These are phyloP conservation scores for Arthromyces matolae DNA, from an alignment of 768 basidiomycete genomes.

Conservation along the genomic window DNA sequence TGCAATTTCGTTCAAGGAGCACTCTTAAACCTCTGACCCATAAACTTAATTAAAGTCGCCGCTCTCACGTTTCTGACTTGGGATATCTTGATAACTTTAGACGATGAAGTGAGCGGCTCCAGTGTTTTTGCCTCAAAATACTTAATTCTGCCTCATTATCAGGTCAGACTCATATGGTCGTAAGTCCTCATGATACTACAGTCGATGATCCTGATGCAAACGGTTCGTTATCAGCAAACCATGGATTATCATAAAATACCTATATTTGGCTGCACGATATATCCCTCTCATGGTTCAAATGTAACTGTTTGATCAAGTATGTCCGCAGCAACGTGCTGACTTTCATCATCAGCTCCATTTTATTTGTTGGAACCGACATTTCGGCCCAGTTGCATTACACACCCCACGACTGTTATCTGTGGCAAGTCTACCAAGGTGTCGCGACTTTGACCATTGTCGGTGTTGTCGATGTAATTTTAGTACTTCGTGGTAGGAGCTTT, in stretches of 20 bases:
- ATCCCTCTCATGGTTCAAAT: slow-evolving; percentile 33
- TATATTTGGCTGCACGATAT: slow-evolving; percentile 37
- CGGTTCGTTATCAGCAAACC: slow-evolving; percentile 18
- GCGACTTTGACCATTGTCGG: slow-evolving; percentile 26
- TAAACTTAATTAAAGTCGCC: slow-evolving; percentile 25
- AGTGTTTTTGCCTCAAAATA: not conserved
- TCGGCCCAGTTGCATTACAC: slow-evolving; percentile 35
- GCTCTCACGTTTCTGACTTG: slow-evolving; percentile 36
- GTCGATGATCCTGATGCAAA: not conserved
- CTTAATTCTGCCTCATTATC: not conserved
- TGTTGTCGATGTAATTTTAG: slow-evolving; percentile 36
- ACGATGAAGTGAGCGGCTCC: slow-evolving; percentile 32
- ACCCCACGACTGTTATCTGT: slow-evolving; percentile 38
- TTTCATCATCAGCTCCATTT: slow-evolving; percentile 24
- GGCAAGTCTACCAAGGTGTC: slow-evolving; percentile 40
- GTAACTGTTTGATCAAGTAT: slow-evolving; percentile 23
- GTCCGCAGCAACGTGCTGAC: not conserved
- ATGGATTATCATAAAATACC: slow-evolving; percentile 33
- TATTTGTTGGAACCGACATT: slow-evolving; percentile 33
- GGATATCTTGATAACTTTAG: slow-evolving; percentile 38
- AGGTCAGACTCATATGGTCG: slow-evolving; percentile 42
- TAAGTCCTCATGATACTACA: slow-evolving; percentile 19
- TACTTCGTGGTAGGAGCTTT: slow-evolving; percentile 32
- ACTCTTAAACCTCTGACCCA: not conserved
- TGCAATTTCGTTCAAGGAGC: too few relatives aligned